Base-by-base conservation (phyloP, 345 rosid species). In the Rhodomyrtus tomentosa region DNA sequence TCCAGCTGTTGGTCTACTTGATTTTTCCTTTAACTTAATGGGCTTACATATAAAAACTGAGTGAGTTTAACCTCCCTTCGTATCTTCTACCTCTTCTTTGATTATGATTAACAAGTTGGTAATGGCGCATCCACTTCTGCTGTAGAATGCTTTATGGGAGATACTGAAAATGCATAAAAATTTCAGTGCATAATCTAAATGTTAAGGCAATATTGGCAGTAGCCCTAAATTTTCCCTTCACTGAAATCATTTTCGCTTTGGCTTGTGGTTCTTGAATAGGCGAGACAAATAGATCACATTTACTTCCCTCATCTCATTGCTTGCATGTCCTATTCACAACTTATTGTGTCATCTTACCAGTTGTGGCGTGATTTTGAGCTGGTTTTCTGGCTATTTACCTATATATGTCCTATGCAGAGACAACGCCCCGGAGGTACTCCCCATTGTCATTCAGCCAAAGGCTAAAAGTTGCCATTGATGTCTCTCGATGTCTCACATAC, bases 401-500 rank as follows among this genome's bases (percentile, higher is more conserved):
- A 36, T 86, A 55, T 62, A 27, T 59, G 13, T 87, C 83, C 88
- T 36, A 56, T 83, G 88, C 96, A 96, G 99, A 95, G 90, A 91
- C 98, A 24, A 95, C 99, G 18, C 99, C 99, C 29, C 91, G 98
- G 84, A 95, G 98, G 84, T 90, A 96, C 88, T 92, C 98, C 27
- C 92, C 90, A 13, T 85, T 96, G 85, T 91, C 96, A 11, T 94
- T 96, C 91, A 88, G 82, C 87, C 98, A 92, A 86, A 93, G 99
- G 88, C 93, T 95, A 76, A 93, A 92, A 84, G 93, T 93, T 51
- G 96, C 97, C 15, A 91, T 93, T 9, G 99, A 96, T 83, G 93
- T 95, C 86, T 95, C 98, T 76, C 90, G 81, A 16, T 91, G 97
- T 88, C 91, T 96, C 73, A 86, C 93, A 55, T 93, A 90, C 86